Conservation (phyloP, 164 flowering plant genomes). For the Vitis cinerea region DNA sequence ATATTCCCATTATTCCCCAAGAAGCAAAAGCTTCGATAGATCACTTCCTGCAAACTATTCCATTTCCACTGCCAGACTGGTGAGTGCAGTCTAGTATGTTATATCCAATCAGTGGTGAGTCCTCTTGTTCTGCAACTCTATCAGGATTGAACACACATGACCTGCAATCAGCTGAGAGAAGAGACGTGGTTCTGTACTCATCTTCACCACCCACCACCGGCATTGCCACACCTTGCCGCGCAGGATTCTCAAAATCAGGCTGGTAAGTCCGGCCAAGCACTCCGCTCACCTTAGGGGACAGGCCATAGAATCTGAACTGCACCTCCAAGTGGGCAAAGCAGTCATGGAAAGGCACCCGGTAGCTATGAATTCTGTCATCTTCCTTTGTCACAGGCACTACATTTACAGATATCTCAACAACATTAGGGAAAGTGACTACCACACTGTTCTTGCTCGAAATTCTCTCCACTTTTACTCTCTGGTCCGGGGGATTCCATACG, state of each 20-base stretch:
- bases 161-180: conserved; percentile 50
- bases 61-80: too few relatives aligned
- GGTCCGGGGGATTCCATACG: conserved; percentile 40
- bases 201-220: conserved; percentile 77
- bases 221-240: conserved; percentile 74
- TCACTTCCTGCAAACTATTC: conserved; percentile 12
- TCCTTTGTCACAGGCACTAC: conserved; percentile 45
- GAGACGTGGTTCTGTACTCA: conserved; percentile 53
- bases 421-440: conserved; percentile 24
- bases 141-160: conserved; percentile 48
- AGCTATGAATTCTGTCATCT: conserved; percentile 48
- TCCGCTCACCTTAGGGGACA: conserved; percentile 67
- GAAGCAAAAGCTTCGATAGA: background rate
- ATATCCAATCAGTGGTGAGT: conserved; percentile 23
- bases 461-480: conserved; percentile 32
- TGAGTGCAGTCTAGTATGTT: conserved; percentile 48
- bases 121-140: conserved; percentile 13
- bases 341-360: conserved; percentile 62
- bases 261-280: conserved; percentile 73
- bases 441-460: conserved; percentile 37
- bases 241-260: conserved; percentile 62
- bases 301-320: conserved; percentile 60
- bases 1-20: too few relatives aligned
- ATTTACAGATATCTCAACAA: conserved; percentile 41
- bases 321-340: conserved; percentile 81